Percentiles rank a stretch among this genome's conserved stretches.
Conservation (phyloP, 108 stramenopile genomes). For the Skeletonema tropicum region DNA sequence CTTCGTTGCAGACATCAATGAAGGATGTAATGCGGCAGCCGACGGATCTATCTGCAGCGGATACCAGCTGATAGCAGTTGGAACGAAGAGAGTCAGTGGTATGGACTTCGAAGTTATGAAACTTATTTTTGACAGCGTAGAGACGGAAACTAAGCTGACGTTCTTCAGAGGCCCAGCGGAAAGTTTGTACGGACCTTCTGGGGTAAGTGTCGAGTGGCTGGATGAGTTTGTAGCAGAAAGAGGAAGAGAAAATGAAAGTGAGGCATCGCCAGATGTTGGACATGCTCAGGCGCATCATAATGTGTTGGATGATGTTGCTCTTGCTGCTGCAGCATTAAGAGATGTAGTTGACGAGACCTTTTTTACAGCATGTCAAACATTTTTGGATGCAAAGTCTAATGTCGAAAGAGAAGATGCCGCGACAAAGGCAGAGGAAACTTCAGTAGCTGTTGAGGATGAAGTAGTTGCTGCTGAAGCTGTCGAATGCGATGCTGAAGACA, state of each 20-base stretch:
- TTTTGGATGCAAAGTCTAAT: neutral
- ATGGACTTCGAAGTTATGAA: slow-evolving; percentile 68
- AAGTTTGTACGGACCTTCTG: slow-evolving; percentile 74
- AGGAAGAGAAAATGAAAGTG: slow-evolving; percentile 11
- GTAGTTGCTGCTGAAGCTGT: neutral
- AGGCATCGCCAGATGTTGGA: neutral
- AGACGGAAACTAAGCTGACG: slow-evolving; percentile 46
- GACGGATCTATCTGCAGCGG: slow-evolving; percentile 51
- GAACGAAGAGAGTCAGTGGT: slow-evolving; percentile 56
- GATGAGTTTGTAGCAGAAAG: slow-evolving; percentile 56
- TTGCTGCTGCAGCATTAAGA: neutral
- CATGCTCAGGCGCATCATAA: neutral
- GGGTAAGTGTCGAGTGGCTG: slow-evolving; percentile 70
- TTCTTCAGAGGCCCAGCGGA: slow-evolving; percentile 68
- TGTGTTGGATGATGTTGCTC: neutral
- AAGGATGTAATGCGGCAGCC: slow-evolving; percentile 56
- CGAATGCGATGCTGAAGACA: too few relatives aligned
- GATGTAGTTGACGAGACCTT: neutral
- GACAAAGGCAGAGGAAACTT: neutral
- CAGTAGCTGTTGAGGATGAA: neutral
- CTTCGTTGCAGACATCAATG: slow-evolving; percentile 66
- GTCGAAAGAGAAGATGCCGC: neutral
- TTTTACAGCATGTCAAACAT: neutral
- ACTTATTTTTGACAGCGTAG: slow-evolving; percentile 57
- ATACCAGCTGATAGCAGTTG: slow-evolving; percentile 72